Percentiles rank a stretch among this genome's conserved stretches.
Conservation (phyloP, 805 yeast genomes). For the Isabelozyma rhagii region DNA sequence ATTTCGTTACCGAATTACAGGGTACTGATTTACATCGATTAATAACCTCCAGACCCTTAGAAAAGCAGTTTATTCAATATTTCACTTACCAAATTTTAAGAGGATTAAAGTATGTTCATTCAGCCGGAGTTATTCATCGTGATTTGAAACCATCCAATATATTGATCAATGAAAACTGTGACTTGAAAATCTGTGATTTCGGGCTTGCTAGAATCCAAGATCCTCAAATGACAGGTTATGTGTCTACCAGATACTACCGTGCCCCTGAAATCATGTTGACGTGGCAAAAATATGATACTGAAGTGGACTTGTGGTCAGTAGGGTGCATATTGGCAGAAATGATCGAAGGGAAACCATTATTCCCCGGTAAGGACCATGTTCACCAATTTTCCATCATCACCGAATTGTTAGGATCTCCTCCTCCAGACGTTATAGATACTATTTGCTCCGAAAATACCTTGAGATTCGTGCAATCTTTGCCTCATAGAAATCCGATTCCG, state of each 20-base stretch:
- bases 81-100: slow-evolving; percentile 91
- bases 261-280: slow-evolving; percentile 99
- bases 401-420: slow-evolving; percentile 94
- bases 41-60: slow-evolving; percentile 88
- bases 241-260: slow-evolving; percentile 90
- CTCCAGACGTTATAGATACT: slow-evolving; percentile 91
- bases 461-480: slow-evolving; percentile 89
- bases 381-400: slow-evolving; percentile 97
- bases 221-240: slow-evolving; percentile 99
- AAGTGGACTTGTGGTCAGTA: slow-evolving; percentile 97
- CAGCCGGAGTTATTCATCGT: slow-evolving; percentile 89
- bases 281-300: slow-evolving; percentile 96
- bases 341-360: slow-evolving; percentile 94
- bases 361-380: slow-evolving; percentile 98
- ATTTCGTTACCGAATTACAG: slow-evolving; percentile 93
- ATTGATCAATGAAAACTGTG: slow-evolving; percentile 85
- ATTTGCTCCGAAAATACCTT: slow-evolving; percentile 94
- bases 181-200: slow-evolving; percentile 86
- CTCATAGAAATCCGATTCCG: slow-evolving; percentile 90
- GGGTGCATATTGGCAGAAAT: slow-evolving; percentile 97
- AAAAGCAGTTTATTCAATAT: slow-evolving; percentile 94
- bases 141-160: slow-evolving; percentile 85
- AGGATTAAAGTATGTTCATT: slow-evolving; percentile 85
- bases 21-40: slow-evolving; percentile 95
- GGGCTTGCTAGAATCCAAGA: slow-evolving; percentile 97